Percentiles rank a stretch among this genome's conserved stretches.
Evolutionary conservation across 495 filamentous ascomycete species (phyloP).

Genomic region (Margaritispora aquatica): DNA sequence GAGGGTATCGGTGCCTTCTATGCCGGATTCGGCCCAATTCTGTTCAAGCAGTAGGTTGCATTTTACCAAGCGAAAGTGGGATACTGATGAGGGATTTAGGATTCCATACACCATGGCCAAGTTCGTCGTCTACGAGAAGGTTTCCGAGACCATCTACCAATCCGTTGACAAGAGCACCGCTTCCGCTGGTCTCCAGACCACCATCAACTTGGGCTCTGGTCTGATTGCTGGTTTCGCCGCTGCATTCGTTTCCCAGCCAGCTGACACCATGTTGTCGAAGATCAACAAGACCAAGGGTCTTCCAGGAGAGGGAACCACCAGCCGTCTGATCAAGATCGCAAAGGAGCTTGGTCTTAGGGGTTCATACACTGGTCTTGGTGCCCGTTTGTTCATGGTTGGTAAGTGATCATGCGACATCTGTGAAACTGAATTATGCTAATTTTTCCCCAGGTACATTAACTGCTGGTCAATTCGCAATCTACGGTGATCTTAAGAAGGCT

Average conservation of each 20-base stretch:
- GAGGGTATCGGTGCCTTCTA: conserved; percentile 91
- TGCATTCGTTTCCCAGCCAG: conserved; percentile 92
- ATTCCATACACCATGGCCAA: conserved; percentile 99
- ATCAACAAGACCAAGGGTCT: conserved; percentile 99
- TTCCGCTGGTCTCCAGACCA: conserved; percentile 71
- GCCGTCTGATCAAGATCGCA: conserved; percentile 90
- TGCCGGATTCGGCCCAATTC: conserved; percentile 87
- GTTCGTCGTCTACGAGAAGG: conserved; percentile 99
- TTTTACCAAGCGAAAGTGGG: not conserved
- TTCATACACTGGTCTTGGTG: conserved; percentile 86
- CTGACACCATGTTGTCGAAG: conserved; percentile 98
- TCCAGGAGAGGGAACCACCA: conserved; percentile 89
- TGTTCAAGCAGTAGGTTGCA: conserved; percentile 86
- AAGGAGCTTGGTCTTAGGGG: conserved; percentile 89
- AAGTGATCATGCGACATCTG: not conserved
- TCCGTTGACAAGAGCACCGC: conserved; percentile 69
- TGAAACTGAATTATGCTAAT: not conserved
- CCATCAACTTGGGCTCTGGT: conserved; percentile 90
- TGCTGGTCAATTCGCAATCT: conserved; percentile 95
- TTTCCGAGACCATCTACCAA: conserved; percentile 70
- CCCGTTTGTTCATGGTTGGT: conserved; percentile 79
- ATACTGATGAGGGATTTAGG: conserved; percentile 38
- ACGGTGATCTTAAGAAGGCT: conserved; percentile 66
- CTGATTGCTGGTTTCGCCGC: conserved; percentile 97
- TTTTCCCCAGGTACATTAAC: conserved; percentile 53